These are phyloP conservation scores for Besnoitia besnoiti DNA, from an alignment of 169 alveolate genomes.

Conservation along the genomic window DNA sequence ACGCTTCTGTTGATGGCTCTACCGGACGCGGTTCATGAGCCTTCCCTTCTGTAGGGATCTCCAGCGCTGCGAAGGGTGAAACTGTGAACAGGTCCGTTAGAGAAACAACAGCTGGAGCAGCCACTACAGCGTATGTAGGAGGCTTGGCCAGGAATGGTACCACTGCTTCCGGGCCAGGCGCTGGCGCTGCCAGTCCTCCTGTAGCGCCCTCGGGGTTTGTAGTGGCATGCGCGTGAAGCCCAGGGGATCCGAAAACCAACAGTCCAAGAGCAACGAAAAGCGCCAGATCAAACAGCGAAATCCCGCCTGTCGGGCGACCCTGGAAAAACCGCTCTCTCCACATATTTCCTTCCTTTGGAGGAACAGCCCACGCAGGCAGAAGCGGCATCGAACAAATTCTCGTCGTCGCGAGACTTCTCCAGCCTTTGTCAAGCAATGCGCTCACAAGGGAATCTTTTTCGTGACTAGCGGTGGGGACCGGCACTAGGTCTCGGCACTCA, in stretches of 20 bases:
- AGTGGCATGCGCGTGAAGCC: background rate
- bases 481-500: too few species aligned
- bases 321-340: background rate
- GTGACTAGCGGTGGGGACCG: too few species aligned
- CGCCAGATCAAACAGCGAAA: background rate
- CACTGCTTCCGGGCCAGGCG: background rate
- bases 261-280: background rate
- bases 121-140: background rate
- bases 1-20: background rate
- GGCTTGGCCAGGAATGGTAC: background rate
- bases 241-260: background rate
- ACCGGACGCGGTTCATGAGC: background rate
- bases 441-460: background rate
- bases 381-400: background rate
- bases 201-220: background rate
- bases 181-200: background rate
- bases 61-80: background rate
- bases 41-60: background rate
- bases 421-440: background rate
- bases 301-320: background rate
- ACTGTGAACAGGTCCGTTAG: background rate
- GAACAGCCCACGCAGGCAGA: background rate
- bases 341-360: background rate
- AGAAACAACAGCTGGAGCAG: background rate
- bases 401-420: background rate